Base-by-base conservation (phyloP, 495 filamentous ascomycete genomes). In the Jackrogersella minutella region DNA sequence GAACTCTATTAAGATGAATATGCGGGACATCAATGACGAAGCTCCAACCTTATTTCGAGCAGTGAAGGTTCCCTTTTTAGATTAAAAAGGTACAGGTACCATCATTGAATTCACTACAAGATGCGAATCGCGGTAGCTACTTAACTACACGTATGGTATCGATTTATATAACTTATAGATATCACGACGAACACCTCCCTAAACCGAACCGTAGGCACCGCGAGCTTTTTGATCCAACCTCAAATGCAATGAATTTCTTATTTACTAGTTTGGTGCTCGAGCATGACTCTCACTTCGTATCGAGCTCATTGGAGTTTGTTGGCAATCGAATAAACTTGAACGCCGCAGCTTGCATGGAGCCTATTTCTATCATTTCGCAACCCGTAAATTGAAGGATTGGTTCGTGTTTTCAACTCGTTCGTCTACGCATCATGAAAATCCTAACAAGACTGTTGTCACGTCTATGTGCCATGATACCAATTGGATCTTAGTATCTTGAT, bases 291-390 rank as follows among this genome's bases (percentile, higher is more conserved):
- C 41, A 33, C 14, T 57, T 16, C 44, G 11, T 22, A 10, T 24
- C 14, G 13, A n/a, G 19, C 36, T 5, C 30, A 3, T 8, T 5
- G 21, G 40, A 47, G 8, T 10, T 2, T 43, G 21, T 66, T 40
- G 56, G 49, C 19, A 55, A 37, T 44, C 16, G 17, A 62, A 54
- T 26, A 53, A 44, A 53, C 58, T 46, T 34, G 7, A 8, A 40
- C 13, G 13, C 30, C 22, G 64, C 44, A 68, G 44, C 46, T 28
- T 53, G 39, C 52, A 52, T 62, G 37, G 54, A 68, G 59, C 65
- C 54, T 68, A 68, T 52, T 62, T 50, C 19, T 49, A 17, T 31
- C 22, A 21, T 53, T 13, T 44, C 28, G n/a, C 55, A 21, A 47
- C 22, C 30, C 47, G 16, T 47, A 22, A 14, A 28, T 36, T 21